Evolutionary conservation across 2,329 filamentous ascomycete genomes (phyloP), one percentile per base, ranked within the genome.

Genomic region (Rhytidhysteron rufulum): DNA sequence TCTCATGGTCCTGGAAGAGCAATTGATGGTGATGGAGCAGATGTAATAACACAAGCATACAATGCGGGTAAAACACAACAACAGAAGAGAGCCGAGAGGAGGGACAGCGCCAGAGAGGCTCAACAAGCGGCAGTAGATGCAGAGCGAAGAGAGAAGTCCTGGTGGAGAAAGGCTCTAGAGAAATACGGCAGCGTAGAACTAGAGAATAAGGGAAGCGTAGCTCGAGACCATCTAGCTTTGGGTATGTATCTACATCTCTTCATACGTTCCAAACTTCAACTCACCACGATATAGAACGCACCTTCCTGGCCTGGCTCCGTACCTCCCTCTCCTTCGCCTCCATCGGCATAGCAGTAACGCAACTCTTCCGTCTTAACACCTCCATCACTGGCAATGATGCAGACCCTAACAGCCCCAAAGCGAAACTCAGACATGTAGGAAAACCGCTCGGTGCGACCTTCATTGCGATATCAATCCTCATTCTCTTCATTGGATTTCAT

Each of bases 201-300:
- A 44, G 87, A 93, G 64, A 93, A 93, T 58, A 91, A 88, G 65
- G 87, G 87, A 29, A 88, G 83, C 58, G 86, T 91, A 29, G 87
- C 87, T 9, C 73, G 87, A 55, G 87, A 93, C 64, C 87, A 93
- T 68, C 70, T 93, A 40, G 87, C 87, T 17, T 68, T 93, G 35
- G 86, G 86, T 90, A 66, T 34, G 68, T 59, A 17, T 31, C 43
- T 13, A 19, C 29, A 42, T 48, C 41, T 31, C 31, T 25, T 31
- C 17, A 27, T 32, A 4, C 32, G 22, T 36, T 20, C 21, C 15
- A 36, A 33, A 18, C 17, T 15, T n/a, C 39, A 20, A 33, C 15
- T n/a, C 18, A 34, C 41, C 13, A 27, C n/a, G n/a, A n/a, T n/a
- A 35, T 50, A 89, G 87, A 93, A 66, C 78, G 87, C 16, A 93